Base-by-base conservation (phyloP, 2,329 filamentous ascomycete genomes). In the Paracoccidioides lutzii region DNA sequence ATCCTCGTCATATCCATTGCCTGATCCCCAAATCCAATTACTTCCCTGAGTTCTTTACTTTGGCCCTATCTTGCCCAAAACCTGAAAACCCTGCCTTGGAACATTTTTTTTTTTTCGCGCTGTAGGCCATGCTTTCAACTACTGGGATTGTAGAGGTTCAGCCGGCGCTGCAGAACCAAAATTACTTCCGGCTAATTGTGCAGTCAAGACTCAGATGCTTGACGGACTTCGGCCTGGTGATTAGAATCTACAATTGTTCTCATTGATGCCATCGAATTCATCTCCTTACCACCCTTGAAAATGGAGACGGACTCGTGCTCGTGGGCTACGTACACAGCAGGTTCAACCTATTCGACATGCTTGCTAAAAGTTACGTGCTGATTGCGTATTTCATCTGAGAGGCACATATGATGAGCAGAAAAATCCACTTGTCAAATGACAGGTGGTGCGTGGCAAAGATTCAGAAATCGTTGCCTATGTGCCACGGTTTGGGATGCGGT, bases 361-460 rank as follows among this genome's bases (percentile, higher is more conserved):
- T 64, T 61, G 12, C 66, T 59, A 35, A 22, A 75, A 60, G 2
- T 65, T 60, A 1, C 65, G 49, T 33, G 72, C 70, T 32, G 62
- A 61, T 50, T 50, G 45, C 45, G 14, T 46, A 28, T 64, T 22
- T 30, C 9, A 54, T 8, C 71, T 69, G 22, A 80, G 63, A 9
- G 64, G 60, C 30, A 75, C 67, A 55, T 75, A 74, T n/a, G 73
- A 74, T 28, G 69, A 67, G 55, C 68, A 74, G 7, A 79, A 66
- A 9, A 74, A 67, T 22, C 79, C 79, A 15, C 74, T 75, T 35
- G 71, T 69, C 48, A 69, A 69, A 14, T 78, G 74, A 64, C 78
- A 82, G 32, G 65, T 70, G 57, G 66, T 65, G 69, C 79, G 61
- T 81, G 76, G 64, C 79, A 81, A 59, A 81, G 59, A 52, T 67